These are phyloP conservation scores for Botrytis aclada DNA, from an alignment of 2,329 filamentous ascomycete species.

Conservation along the genomic window DNA sequence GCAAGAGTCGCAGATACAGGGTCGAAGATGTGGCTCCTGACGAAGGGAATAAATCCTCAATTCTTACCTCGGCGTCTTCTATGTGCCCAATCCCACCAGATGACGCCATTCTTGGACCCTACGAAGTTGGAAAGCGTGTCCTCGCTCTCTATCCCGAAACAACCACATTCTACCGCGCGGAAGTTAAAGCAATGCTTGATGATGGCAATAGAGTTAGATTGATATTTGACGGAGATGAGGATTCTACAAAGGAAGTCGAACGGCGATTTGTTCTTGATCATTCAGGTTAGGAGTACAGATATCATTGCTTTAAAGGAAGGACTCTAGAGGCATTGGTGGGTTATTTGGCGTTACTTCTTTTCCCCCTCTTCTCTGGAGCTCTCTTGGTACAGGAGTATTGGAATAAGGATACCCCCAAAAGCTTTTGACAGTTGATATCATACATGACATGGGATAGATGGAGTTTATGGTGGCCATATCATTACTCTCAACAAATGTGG, in stretches of 20 bases:
- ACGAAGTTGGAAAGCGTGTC: constrained; percentile 64
- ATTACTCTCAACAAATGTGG: not conserved
- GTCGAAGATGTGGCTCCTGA: constrained; percentile 79
- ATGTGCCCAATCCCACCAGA: constrained; percentile 72
- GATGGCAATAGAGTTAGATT: constrained; percentile 57
- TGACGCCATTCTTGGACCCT: constrained; percentile 59
- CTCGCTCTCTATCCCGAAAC: constrained; percentile 79
- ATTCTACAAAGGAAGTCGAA: constrained; percentile 71
- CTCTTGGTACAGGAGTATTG: constrained; percentile 17
- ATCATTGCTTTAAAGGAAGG: not conserved
- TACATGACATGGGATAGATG: not conserved
- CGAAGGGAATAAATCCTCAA: constrained; percentile 59
- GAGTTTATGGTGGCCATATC: not conserved
- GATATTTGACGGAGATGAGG: constrained; percentile 78
- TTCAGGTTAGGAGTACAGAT: constrained; percentile 27
- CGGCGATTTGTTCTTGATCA: constrained; percentile 75
- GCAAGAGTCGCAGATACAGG: constrained; percentile 74
- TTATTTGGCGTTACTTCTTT: not conserved
- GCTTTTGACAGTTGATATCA: constrained; percentile 4
- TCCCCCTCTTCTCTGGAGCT: not conserved
- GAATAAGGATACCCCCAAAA: constrained; percentile 12
- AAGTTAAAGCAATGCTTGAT: constrained; percentile 64
- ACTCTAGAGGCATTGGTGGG: not conserved
- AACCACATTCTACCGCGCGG: constrained; percentile 81
- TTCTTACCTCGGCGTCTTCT: constrained; percentile 68